phyloP scores from a whole-genome alignment of 805 yeast genomes.

The Candida ovalis region DNA sequence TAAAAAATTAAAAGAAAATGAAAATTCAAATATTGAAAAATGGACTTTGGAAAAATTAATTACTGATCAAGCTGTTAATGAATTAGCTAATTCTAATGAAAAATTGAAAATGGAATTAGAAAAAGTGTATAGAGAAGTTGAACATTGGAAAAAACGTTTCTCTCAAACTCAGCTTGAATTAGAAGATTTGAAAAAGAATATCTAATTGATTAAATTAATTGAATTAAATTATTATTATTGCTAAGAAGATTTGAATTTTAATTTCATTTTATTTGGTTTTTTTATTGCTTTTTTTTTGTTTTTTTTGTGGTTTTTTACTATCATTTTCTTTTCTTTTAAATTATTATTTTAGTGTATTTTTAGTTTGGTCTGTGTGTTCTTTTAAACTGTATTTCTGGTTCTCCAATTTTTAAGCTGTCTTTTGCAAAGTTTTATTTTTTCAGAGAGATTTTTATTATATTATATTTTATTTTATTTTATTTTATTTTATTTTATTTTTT shows the following conservation, averaged over 20 bases:
- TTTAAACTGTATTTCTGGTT: slow-evolving; percentile 1
- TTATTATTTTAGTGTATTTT: slow-evolving; percentile 1
- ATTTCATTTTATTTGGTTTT: not conserved
- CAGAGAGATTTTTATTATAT: not conserved
- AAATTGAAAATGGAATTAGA: slow-evolving; percentile 84
- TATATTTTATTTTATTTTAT: not conserved
- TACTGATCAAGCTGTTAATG: slow-evolving; percentile 87
- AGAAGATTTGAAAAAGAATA: slow-evolving; percentile 8
- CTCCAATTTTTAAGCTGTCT: not conserved
- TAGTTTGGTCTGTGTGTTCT: not conserved
- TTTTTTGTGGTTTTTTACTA: not conserved
- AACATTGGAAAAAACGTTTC: slow-evolving; percentile 63
- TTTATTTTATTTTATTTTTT: not conserved
- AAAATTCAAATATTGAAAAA: slow-evolving; percentile 84
- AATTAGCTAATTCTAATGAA: slow-evolving; percentile 80
- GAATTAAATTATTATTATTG: no score
- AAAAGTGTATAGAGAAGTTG: slow-evolving; percentile 88
- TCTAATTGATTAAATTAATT: no score
- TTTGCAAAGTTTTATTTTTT: not conserved
- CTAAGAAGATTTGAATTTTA: no score
- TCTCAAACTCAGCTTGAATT: slow-evolving; percentile 18
- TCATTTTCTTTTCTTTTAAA: not conserved
- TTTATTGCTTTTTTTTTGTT: not conserved
- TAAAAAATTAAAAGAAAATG: slow-evolving; percentile 84
- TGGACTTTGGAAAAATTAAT: slow-evolving; percentile 92